Evolutionary conservation across 129 eudicot species (phyloP), one percentile per base, ranked within the genome.

Genomic region (Artemisia tridentata): DNA sequence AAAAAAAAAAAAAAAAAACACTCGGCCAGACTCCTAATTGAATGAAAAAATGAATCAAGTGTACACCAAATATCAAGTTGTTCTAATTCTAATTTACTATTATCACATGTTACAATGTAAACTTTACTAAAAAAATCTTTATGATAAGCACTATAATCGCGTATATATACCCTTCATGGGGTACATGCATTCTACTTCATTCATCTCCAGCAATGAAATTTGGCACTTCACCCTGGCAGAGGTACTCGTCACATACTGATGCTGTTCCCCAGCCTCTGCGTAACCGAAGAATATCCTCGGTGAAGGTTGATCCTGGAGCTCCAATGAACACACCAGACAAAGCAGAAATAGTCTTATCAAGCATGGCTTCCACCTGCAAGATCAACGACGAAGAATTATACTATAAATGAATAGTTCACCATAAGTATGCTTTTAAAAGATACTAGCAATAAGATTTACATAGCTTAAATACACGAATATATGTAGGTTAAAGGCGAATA

Each of bases 291-390:
- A 93, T 93, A 59, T 93, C 98, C 67, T 91, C 95, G 0, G 98
- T 88, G 81, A 91, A 91, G 8, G 98, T 93, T 45, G 98, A 93
- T 29, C 98, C 98, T 25, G 88, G 79, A 15, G 97, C 77, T 49
- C 98, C 98, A 38, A 93, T 85, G 69, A 89, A 93, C 73, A 87
- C 98, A 1, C 80, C 70, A 4, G 98, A 89, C 69, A 93, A 59
- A 11, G 97, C 96, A 74, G 87, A 93, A 0, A 93, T 89, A 4
- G 92, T 89, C 83, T 93, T 93, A 78, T 91, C 98, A 72, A 93
- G 88, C 98, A 93, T 93, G 0, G 98, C 98, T 68, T 93, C 98
- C 85, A 93, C 98, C 98, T 93, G 60, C 81, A 81, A 25, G 25
- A 70, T 43, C 47, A 55, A 62, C 27, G 13, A 38, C 20, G 21